Evolutionary conservation across 129 eudicot species (phyloP).

Genomic region (Pulicaria dysenterica): DNA sequence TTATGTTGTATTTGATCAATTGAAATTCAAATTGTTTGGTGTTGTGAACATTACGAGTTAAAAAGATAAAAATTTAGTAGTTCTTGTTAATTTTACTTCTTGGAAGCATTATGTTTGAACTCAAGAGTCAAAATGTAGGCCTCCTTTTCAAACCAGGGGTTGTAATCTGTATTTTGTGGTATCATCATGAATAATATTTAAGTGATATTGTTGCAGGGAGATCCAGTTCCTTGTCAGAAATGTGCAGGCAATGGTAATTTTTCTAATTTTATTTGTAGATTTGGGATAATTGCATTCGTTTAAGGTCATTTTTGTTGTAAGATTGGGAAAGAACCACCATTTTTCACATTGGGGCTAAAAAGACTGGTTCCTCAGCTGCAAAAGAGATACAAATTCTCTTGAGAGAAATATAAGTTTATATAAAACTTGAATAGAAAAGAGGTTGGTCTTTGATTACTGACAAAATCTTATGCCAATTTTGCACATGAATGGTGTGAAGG

Average conservation of each 20-base stretch:
- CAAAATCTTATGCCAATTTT: constrained; percentile 15
- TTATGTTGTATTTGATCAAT: constrained; percentile 4
- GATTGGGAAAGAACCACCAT: constrained; percentile 1
- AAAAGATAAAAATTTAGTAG: background rate
- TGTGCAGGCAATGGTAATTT: constrained; percentile 93
- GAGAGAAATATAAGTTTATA: background rate
- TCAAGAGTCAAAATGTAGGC: constrained; percentile 11
- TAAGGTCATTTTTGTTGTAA: background rate
- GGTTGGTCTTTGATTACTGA: constrained; percentile 11
- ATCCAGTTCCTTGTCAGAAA: constrained; percentile 92
- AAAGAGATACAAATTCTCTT: background rate
- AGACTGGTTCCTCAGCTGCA: background rate
- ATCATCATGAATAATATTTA: constrained; percentile 24
- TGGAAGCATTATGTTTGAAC: background rate
- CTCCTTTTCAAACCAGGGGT: background rate
- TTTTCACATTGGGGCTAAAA: constrained; percentile 21
- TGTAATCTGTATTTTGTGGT: constrained; percentile 21
- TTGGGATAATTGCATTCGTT: background rate
- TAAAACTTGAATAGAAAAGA: background rate
- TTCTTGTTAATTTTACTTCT: constrained; percentile 1
- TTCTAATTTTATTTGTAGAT: background rate
- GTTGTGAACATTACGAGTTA: background rate
- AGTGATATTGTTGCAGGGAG: constrained; percentile 68
- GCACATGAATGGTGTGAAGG: background rate
- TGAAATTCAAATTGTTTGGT: background rate